phyloP scores from a whole-genome alignment of 345 rosid species.

The Clausena lansium region DNA sequence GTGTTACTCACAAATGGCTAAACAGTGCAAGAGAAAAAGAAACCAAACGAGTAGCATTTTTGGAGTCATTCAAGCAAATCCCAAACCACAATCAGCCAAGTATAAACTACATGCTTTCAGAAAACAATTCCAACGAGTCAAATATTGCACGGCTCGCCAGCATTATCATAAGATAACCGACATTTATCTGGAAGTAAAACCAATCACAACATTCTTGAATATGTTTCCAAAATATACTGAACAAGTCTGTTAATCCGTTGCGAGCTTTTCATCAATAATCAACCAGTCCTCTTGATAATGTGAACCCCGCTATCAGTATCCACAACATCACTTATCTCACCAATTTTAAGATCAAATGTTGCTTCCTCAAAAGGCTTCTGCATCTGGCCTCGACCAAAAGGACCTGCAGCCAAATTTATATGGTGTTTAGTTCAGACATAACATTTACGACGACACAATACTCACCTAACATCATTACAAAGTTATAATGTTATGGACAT shows the following conservation, averaged over 20 bases:
- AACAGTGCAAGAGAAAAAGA: background rate
- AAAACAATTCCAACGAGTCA: background rate
- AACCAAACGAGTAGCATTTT: background rate
- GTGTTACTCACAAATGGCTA: background rate
- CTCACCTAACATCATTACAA: background rate
- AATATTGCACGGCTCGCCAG: background rate
- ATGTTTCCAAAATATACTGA: background rate
- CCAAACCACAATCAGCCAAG: conserved; percentile 10
- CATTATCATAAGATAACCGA: background rate
- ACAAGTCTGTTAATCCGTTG: conserved; percentile 5
- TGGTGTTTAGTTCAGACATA: conserved; percentile 1
- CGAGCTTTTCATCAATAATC: conserved; percentile 12
- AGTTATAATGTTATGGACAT: too few species aligned
- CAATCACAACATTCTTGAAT: conserved; percentile 14
- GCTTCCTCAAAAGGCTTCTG: conserved; percentile 97
- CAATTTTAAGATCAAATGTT: conserved; percentile 67
- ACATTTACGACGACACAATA: background rate
- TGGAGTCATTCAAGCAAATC: background rate
- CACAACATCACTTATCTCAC: conserved; percentile 87
- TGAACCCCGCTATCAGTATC: conserved; percentile 96
- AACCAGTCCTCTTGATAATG: conserved; percentile 85
- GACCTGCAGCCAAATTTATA: conserved; percentile 43
- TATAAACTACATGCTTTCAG: background rate
- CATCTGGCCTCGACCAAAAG: conserved; percentile 93
- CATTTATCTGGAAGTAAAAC: background rate